These are phyloP conservation scores for Oryza rufipogon DNA, from an alignment of 176 grass and related monocot species.

Conservation along the genomic window DNA sequence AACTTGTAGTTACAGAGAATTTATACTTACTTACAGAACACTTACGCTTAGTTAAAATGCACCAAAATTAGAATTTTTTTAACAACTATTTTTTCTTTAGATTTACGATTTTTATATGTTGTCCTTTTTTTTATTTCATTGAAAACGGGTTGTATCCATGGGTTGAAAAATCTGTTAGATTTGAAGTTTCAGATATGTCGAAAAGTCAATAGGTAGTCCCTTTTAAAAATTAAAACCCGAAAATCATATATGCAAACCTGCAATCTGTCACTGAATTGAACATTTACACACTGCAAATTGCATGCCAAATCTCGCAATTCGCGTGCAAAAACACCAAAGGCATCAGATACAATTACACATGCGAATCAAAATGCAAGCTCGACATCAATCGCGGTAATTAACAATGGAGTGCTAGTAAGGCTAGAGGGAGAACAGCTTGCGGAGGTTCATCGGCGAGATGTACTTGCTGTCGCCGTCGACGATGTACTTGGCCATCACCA, in stretches of 20 bases:
- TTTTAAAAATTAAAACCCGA: too few species aligned
- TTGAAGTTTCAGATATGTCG: too few species aligned
- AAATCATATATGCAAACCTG: neutral
- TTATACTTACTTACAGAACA: too few species aligned
- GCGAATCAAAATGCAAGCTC: neutral
- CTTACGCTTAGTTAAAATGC: too few species aligned
- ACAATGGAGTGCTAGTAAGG: neutral
- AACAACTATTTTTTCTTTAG: too few species aligned
- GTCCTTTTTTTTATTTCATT: too few species aligned
- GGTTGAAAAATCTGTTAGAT: too few species aligned
- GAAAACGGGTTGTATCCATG: too few species aligned
- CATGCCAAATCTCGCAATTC: slow-evolving; percentile 11
- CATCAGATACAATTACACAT: neutral
- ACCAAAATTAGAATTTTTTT: too few species aligned
- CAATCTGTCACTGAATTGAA: neutral
- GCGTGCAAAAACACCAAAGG: neutral
- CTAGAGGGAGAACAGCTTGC: slow-evolving; percentile 68
- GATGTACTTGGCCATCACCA: slow-evolving; percentile 72
- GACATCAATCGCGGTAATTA: neutral
- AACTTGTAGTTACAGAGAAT: too few species aligned
- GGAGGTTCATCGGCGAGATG: slow-evolving; percentile 81
- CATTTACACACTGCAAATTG: neutral
- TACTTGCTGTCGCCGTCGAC: slow-evolving; percentile 82
- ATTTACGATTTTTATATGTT: too few species aligned
- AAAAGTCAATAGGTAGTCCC: too few species aligned